phyloP scores from a whole-genome alignment of 139 green algal genomes.

The Parachlorella kessleri region DNA sequence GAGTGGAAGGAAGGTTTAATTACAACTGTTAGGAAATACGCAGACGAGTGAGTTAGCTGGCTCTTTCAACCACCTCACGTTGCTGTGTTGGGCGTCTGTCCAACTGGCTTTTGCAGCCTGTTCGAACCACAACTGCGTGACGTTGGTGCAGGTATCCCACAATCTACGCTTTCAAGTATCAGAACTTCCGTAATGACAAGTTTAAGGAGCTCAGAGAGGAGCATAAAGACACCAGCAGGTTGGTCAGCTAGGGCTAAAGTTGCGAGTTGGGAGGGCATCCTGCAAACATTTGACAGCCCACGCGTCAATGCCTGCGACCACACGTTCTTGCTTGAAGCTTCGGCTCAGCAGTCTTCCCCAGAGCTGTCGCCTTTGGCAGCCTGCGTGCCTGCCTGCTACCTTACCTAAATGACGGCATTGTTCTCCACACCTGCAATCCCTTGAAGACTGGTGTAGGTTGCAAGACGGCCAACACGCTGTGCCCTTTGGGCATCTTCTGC shows the following conservation, averaged over 20 bases:
- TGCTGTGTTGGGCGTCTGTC: neutral
- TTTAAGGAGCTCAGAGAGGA: constrained; percentile 94
- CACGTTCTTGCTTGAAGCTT: no score
- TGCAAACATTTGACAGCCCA: no score
- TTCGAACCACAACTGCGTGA: neutral
- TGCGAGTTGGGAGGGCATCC: no score
- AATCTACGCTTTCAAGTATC: constrained; percentile 86
- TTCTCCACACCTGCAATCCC: no score
- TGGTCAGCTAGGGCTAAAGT: no score
- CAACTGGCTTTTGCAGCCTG: neutral
- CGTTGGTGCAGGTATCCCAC: constrained; percentile 64
- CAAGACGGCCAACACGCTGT: no score
- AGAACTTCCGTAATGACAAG: constrained; percentile 94
- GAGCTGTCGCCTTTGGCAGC: no score
- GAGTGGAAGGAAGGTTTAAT: constrained; percentile 93
- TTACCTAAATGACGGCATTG: no score
- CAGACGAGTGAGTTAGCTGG: constrained; percentile 74
- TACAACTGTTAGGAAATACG: constrained; percentile 58
- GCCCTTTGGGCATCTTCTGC: neutral
- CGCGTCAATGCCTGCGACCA: no score
- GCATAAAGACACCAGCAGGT: constrained; percentile 71
- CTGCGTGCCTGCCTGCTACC: no score
- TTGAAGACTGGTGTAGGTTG: no score
- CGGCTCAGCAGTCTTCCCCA: no score
- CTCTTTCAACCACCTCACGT: neutral